A percentile compares a stretch with the other conserved stretches of the same genome.
Conservation (phyloP, 352 stramenopile genomes). For the Globisporangium spiculum region DNA sequence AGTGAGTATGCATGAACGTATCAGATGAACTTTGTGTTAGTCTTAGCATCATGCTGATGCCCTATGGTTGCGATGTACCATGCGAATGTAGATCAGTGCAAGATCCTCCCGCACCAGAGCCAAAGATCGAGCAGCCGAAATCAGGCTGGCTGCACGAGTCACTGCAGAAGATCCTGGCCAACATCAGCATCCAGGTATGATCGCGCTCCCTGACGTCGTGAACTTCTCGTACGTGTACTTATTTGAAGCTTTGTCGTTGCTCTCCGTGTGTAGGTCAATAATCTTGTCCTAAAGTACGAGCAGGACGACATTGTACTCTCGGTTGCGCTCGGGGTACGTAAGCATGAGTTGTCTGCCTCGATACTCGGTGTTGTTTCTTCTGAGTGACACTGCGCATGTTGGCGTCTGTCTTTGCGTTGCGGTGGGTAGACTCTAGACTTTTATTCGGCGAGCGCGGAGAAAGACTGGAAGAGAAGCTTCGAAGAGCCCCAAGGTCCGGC, state of each 20-base stretch:
- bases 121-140: slow-evolving; percentile 76
- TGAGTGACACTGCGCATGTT: neutral
- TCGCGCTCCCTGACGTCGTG: neutral
- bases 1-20: neutral
- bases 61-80: neutral
- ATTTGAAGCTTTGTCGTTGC: neutral
- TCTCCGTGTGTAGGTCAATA: slow-evolving; percentile 57
- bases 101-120: slow-evolving; percentile 13
- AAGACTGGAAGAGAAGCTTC: slow-evolving; percentile 64
- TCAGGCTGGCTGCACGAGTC: slow-evolving; percentile 78
- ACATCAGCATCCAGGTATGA: slow-evolving; percentile 67
- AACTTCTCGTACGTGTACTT: neutral
- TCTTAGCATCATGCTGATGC: neutral
- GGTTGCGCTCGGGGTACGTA: slow-evolving; percentile 67
- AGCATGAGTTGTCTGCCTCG: neutral
- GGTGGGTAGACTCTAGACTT: slow-evolving; percentile 59
- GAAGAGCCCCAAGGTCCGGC: slow-evolving; percentile 48
- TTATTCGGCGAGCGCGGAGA: slow-evolving; percentile 62
- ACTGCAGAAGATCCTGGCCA: slow-evolving; percentile 79
- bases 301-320: slow-evolving; percentile 86
- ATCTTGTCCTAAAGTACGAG: slow-evolving; percentile 88
- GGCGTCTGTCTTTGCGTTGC: slow-evolving; percentile 1
- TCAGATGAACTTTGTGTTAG: neutral
- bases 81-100: slow-evolving; percentile 8
- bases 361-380: too few relatives aligned